Evolutionary conservation across 148 eudicot genomes (phyloP).

Genomic region (Fagopyrum esculentum): DNA sequence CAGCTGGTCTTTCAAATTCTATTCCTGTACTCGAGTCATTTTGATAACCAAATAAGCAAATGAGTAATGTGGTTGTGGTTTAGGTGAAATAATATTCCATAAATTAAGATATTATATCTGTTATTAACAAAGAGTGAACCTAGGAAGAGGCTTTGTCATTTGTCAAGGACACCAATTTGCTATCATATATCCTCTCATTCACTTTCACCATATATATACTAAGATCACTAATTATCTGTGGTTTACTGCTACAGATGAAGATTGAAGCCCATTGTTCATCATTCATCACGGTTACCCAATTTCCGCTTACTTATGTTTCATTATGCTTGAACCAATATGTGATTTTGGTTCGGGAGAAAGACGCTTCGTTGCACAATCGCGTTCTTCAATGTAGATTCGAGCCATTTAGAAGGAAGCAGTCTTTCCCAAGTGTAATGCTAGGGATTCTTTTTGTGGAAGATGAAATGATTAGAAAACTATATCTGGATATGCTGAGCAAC

Average conservation of each 20-base stretch:
- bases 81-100: no score
- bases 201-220: no score
- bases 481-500: neutral
- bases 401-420: slow-evolving; percentile 10
- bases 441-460: neutral
- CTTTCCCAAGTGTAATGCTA: neutral
- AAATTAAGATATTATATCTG: no score
- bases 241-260: slow-evolving; percentile 3
- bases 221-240: neutral
- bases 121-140: no score
- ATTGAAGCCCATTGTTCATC: neutral
- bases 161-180: no score
- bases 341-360: neutral
- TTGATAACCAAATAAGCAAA: no score
- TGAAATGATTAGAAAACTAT: neutral
- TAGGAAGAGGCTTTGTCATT: no score
- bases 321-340: neutral
- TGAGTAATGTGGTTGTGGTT: no score
- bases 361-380: neutral
- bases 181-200: no score
- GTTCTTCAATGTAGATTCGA: neutral
- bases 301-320: neutral
- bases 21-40: no score
- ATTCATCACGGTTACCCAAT: neutral
- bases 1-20: no score